Conservation (phyloP, 2,329 filamentous ascomycete species). For the Xylariaceae sp. region DNA sequence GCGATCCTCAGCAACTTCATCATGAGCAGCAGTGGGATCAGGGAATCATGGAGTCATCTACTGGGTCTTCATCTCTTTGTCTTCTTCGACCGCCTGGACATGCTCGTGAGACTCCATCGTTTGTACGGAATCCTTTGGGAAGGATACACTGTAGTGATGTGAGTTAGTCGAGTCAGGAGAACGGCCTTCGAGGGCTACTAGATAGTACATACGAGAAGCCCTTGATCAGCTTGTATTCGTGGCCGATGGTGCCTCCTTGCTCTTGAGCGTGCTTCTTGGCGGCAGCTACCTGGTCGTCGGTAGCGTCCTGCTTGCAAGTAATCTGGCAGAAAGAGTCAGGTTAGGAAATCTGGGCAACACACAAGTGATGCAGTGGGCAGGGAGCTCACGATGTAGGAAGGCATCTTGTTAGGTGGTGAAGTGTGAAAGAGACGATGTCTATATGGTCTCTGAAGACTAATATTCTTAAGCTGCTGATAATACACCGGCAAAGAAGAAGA, state of each 20-base stretch:
- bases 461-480: background rate
- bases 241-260: constrained; percentile 77
- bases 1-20: too few species aligned
- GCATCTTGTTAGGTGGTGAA: constrained; percentile 36
- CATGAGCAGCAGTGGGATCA: background rate
- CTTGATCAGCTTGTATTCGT: constrained; percentile 85
- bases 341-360: too few species aligned
- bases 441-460: background rate
- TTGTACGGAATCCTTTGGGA: constrained; percentile 61
- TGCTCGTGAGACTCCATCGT: constrained; percentile 66
- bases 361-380: too few species aligned
- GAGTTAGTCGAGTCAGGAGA: background rate
- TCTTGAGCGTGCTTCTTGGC: constrained; percentile 71
- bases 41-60: constrained; percentile 39
- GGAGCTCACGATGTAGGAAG: constrained; percentile 50
- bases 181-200: background rate
- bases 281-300: constrained; percentile 60
- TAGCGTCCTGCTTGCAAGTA: constrained; percentile 70
- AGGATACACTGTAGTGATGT: constrained; percentile 57
- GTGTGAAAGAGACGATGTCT: background rate
- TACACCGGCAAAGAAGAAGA: background rate
- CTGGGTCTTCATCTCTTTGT: constrained; percentile 68
- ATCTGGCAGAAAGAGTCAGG: too few species aligned
- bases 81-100: constrained; percentile 70
- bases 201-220: constrained; percentile 72